A percentile compares a stretch with the other conserved stretches of the same genome.
Conservation (phyloP, 495 filamentous ascomycete species). For the Aspergillus campestris region DNA sequence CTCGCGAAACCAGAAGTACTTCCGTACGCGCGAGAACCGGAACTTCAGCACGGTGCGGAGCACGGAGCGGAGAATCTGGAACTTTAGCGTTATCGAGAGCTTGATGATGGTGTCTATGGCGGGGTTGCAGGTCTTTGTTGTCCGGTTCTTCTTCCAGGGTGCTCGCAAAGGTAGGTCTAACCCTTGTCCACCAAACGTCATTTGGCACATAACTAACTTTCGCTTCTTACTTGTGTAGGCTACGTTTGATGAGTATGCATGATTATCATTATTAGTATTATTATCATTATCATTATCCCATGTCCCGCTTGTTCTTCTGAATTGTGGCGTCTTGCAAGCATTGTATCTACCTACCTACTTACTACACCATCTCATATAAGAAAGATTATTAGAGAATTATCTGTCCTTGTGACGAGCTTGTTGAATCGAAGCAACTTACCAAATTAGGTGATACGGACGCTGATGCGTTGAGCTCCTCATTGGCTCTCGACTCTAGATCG, state of each 20-base stretch:
- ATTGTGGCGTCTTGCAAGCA: conserved; percentile 15
- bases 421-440: too few species aligned
- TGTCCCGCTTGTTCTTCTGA: conserved; percentile 9
- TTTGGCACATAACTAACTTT: neutral
- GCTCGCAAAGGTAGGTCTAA: conserved; percentile 55
- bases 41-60: conserved; percentile 98
- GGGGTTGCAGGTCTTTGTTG: conserved; percentile 93
- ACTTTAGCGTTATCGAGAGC: conserved; percentile 91
- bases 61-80: conserved; percentile 92
- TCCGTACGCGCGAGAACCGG: conserved; percentile 96
- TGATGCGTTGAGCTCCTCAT: too few species aligned
- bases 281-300: too few species aligned
- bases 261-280: conserved; percentile 29
- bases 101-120: conserved; percentile 94
- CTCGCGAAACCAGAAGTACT: conserved; percentile 96
- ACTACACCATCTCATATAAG: too few species aligned
- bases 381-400: too few species aligned
- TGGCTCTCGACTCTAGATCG: too few species aligned
- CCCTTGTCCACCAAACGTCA: neutral
- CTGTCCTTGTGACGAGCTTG: too few species aligned
- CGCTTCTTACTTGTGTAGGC: conserved; percentile 14
- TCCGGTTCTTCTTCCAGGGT: conserved; percentile 98
- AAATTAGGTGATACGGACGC: too few species aligned
- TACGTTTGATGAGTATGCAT: conserved; percentile 37
- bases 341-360: conserved; percentile 10